Percentiles rank a stretch among this genome's conserved stretches.
phyloP scores from a whole-genome alignment of 2,329 filamentous ascomycete genomes.

The Exutisphaerella laricina region DNA sequence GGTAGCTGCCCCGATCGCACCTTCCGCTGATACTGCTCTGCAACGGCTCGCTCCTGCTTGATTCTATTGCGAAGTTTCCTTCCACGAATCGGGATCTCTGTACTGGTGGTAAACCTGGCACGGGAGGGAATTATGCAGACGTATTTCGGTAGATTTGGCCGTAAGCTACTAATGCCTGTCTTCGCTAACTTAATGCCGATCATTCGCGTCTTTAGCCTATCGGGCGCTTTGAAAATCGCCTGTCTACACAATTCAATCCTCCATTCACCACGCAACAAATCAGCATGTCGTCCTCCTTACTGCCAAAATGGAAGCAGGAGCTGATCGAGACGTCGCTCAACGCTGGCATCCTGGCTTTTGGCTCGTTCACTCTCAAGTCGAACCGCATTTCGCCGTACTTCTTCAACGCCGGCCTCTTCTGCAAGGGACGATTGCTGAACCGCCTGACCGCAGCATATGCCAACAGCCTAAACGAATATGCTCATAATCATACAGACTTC shows the following conservation, averaged over 20 bases:
- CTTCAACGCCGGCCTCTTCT: slow-evolving; percentile 92
- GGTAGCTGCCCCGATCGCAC: neutral
- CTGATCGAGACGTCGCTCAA: slow-evolving; percentile 66
- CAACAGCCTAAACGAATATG: slow-evolving; percentile 48
- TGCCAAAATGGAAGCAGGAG: slow-evolving; percentile 59
- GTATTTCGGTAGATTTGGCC: too few species aligned
- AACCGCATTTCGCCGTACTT: slow-evolving; percentile 90
- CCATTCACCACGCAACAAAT: neutral
- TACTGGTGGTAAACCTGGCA: too few species aligned
- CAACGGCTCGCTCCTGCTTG: too few species aligned
- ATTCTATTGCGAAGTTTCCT: too few species aligned
- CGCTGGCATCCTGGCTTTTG: slow-evolving; percentile 70
- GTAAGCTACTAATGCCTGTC: too few species aligned
- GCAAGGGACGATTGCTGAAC: slow-evolving; percentile 69
- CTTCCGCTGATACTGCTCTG: too few species aligned
- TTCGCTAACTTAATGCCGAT: too few species aligned
- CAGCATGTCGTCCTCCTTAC: slow-evolving; percentile 6
- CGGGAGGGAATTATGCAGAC: too few species aligned
- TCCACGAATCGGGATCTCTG: too few species aligned
- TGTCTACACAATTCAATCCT: too few species aligned
- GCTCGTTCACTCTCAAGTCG: slow-evolving; percentile 85
- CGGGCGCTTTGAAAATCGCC: neutral
- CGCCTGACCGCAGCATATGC: slow-evolving; percentile 81
- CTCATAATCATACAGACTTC: slow-evolving; percentile 41
- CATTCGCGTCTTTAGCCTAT: neutral